Conservation (phyloP, 176 grass and related monocot genomes). For the Rhynchospora breviuscula region DNA sequence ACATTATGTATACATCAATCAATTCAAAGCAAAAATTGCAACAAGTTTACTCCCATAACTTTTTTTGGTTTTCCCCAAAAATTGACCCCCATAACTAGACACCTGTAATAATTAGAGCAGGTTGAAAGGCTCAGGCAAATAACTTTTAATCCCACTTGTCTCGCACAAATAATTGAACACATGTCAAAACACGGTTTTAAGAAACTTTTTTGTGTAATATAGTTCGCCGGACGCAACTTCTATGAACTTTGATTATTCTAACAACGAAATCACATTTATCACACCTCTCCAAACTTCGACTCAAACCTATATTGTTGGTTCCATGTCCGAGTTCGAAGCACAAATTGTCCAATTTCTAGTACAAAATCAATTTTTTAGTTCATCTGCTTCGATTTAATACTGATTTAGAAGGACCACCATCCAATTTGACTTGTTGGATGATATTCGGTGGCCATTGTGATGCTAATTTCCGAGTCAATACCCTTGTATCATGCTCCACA, state of each 20-base stretch:
- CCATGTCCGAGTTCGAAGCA: neutral
- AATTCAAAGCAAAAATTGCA: neutral
- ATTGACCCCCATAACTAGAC: neutral
- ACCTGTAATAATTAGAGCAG: neutral
- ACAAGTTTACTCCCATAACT: neutral
- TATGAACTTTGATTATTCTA: neutral
- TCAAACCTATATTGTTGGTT: neutral
- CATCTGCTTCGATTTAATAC: neutral
- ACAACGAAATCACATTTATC: slow-evolving; percentile 2
- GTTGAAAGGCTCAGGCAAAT: neutral
- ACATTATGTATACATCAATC: neutral
- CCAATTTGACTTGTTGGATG: neutral
- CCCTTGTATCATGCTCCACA: too few relatives aligned
- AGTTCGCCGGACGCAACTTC: neutral
- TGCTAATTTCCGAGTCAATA: too few relatives aligned
- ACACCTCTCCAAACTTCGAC: neutral
- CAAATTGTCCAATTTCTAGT: neutral
- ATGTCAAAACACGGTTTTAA: slow-evolving; percentile 11
- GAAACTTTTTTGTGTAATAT: neutral
- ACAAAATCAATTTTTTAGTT: neutral
- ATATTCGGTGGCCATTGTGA: too few relatives aligned
- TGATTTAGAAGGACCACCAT: neutral
- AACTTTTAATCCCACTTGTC: neutral
- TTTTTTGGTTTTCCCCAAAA: neutral
- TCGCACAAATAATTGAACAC: neutral